These are phyloP conservation scores for Pichia terricola DNA, from an alignment of 1,139 yeast genomes.

Conservation along the genomic window DNA sequence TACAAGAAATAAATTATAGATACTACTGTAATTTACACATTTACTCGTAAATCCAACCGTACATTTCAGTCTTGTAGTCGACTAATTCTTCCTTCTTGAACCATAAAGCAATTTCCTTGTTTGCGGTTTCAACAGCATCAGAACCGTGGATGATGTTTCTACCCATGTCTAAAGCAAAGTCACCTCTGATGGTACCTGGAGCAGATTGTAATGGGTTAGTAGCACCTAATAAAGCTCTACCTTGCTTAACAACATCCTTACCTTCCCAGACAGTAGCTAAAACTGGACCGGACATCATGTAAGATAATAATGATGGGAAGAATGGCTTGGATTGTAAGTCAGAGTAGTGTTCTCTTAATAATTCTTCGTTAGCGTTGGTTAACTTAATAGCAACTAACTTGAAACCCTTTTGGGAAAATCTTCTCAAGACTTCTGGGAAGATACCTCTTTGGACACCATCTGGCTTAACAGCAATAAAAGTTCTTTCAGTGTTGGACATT, in stretches of 20 bases:
- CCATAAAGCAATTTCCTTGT: slow-evolving; percentile 95
- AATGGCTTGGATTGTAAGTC: slow-evolving; percentile 95
- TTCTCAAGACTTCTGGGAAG: slow-evolving; percentile 77
- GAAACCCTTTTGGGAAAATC: slow-evolving; percentile 97
- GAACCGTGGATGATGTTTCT: slow-evolving; percentile 99
- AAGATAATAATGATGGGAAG: slow-evolving; percentile 90
- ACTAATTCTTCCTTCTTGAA: slow-evolving; percentile 96
- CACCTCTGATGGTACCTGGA: slow-evolving; percentile 99
- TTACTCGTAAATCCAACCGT: slow-evolving; percentile 93
- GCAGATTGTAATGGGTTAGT: slow-evolving; percentile 97
- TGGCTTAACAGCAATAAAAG: slow-evolving; percentile 98
- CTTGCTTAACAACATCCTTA: slow-evolving; percentile 98
- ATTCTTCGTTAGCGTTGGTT: slow-evolving; percentile 74
- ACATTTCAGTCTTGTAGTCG: slow-evolving; percentile 79
- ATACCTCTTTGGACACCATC: slow-evolving; percentile 99
- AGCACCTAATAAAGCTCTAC: slow-evolving; percentile 96
- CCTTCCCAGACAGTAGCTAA: slow-evolving; percentile 99
- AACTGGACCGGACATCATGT: slow-evolving; percentile 98
- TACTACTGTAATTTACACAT: slow-evolving; percentile 4
- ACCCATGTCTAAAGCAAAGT: slow-evolving; percentile 92
- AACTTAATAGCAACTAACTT: slow-evolving; percentile 95
- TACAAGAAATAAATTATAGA: too few species aligned
- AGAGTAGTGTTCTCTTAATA: slow-evolving; percentile 88
- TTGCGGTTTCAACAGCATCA: slow-evolving; percentile 96
- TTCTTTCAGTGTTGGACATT: slow-evolving; percentile 60